Base-by-base conservation (phyloP, 2,329 filamentous ascomycete species). In the Botrytis cinerea region DNA sequence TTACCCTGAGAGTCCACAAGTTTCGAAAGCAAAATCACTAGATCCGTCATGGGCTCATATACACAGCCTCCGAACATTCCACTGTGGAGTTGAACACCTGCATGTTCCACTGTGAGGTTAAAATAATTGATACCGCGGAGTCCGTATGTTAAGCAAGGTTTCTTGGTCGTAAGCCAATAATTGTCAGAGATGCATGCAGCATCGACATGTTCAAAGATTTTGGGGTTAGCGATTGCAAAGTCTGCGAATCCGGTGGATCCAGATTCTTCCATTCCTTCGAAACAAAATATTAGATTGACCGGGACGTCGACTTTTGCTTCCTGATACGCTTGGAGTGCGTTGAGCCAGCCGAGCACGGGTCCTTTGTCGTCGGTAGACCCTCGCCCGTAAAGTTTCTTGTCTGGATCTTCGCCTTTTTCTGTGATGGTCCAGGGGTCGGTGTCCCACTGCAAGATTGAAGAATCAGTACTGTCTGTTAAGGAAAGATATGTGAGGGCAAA, bases 261-360 rank as follows among this genome's bases (percentile, higher is more conserved):
- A 0, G 48, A 67, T 40, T 72, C 70, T 32, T 72, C 70, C 70
- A 72, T 68, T 38, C 70, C 70, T 72, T 72, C 70, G 28, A 72
- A 68, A 43, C 70, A 72, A 18, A 72, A 67, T 32, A 72, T 12
- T 2, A 72, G 40, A 28, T 68, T 72, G 1, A 72, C 70, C 2
- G 70, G 70, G 7, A 72, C 32, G 2, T 63, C 59, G 35, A 72
- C 28, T 9, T 68, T 22, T 0, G 70, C 46, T 22, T 12, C 20
- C 28, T 70, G 60, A 14, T 72, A 72, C 22, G 70, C 60, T 54
- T 68, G 38, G 7, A 72, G 45, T 57, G 62, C 62, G 14, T 72
- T 67, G 8, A 72, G 70, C 70, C 70, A 72, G 45, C 45, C 70
- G 16, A 72, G 60, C 1, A 72, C 46, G 10, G 70, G 70, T 2